Evolutionary conservation across 345 rosid genomes (phyloP).

Genomic region (Cochlearia excelsa): DNA sequence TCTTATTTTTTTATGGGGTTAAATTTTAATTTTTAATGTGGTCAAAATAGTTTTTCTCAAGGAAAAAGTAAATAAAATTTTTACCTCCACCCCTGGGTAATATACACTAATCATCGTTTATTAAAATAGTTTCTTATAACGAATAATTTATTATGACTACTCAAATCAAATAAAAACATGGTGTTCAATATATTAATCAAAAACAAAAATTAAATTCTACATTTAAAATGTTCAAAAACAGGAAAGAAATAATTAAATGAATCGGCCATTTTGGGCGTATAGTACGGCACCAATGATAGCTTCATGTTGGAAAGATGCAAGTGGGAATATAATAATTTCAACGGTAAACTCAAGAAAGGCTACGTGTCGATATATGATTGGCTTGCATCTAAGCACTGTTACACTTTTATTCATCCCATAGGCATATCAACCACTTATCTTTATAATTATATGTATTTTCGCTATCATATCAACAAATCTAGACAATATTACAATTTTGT

Average conservation of each 20-base stretch:
- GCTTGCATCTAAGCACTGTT: slow-evolving; percentile 22
- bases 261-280: slow-evolving; percentile 12
- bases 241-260: background rate
- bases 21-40: too few relatives aligned
- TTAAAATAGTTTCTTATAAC: too few relatives aligned
- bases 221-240: background rate
- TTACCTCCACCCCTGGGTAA: too few relatives aligned
- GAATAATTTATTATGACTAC: too few relatives aligned
- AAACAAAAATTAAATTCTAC: too few relatives aligned
- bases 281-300: slow-evolving; percentile 7
- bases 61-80: too few relatives aligned
- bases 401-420: slow-evolving; percentile 13
- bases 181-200: too few relatives aligned
- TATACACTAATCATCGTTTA: too few relatives aligned
- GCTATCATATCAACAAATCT: slow-evolving; percentile 18
- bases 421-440: slow-evolving; percentile 3
- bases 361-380: slow-evolving; percentile 15
- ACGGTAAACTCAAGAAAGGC: slow-evolving; percentile 21
- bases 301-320: slow-evolving; percentile 14
- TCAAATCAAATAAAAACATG: too few relatives aligned
- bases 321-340: slow-evolving; percentile 19
- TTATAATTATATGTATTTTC: slow-evolving; percentile 3
- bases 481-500: slow-evolving; percentile 4
- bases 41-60: too few relatives aligned
- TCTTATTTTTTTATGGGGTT: background rate